Percentiles rank a stretch among this genome's conserved stretches.
Evolutionary conservation across 1,139 yeast genomes (phyloP).

Genomic region (Geotrichum histeridarum): DNA sequence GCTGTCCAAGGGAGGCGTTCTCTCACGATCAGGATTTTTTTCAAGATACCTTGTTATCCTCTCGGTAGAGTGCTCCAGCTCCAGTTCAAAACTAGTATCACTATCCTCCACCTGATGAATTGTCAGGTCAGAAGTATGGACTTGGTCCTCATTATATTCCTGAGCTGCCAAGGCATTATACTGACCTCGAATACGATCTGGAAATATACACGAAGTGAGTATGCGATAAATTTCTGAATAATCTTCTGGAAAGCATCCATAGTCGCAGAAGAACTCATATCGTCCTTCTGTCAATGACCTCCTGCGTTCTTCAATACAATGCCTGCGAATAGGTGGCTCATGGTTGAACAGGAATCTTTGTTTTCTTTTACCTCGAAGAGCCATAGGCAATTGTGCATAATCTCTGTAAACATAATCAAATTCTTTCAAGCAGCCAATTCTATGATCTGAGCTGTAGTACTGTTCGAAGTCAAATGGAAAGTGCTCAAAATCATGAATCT

Average conservation of each 20-base stretch:
- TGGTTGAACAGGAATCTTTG: neutral
- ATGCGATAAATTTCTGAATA: neutral
- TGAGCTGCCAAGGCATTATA: neutral
- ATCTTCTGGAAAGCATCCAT: conserved; percentile 1
- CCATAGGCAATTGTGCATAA: neutral
- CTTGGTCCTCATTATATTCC: neutral
- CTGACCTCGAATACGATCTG: too few relatives aligned
- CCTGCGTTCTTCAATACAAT: neutral
- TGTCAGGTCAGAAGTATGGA: too few relatives aligned
- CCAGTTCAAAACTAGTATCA: too few relatives aligned
- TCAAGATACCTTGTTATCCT: too few relatives aligned
- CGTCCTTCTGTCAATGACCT: neutral
- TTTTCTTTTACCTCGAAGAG: neutral
- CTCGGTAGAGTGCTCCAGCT: too few relatives aligned
- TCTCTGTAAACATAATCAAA: neutral
- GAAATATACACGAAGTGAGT: neutral
- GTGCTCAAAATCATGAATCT: neutral
- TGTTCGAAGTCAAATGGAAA: conserved; percentile 2
- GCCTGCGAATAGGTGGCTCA: conserved; percentile 6
- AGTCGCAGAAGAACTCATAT: neutral
- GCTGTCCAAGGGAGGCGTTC: too few relatives aligned
- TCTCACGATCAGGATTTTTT: too few relatives aligned
- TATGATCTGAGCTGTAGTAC: neutral
- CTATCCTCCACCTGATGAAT: too few relatives aligned
- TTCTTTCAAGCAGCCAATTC: conserved; percentile 5